Evolutionary conservation across 805 yeast species (phyloP).

Genomic region (Candida stauntonica): DNA sequence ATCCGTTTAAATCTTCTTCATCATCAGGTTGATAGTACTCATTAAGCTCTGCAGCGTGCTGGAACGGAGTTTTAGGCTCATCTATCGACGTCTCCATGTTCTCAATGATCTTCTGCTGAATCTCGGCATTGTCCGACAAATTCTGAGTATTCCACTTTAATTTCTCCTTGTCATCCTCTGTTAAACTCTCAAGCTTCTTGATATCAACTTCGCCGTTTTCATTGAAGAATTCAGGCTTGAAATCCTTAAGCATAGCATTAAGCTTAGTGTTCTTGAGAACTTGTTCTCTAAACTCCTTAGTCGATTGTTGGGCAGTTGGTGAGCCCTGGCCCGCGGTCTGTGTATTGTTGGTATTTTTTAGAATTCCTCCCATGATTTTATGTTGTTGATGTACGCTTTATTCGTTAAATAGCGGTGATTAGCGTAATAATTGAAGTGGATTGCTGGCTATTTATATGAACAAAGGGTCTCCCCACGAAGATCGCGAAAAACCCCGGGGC

Average conservation of each 20-base stretch:
- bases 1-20: slow-evolving; percentile 41
- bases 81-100: slow-evolving; percentile 60
- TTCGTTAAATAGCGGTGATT: no score
- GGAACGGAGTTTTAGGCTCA: slow-evolving; percentile 95
- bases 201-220: slow-evolving; percentile 16
- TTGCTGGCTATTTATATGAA: no score
- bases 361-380: slow-evolving; percentile 40
- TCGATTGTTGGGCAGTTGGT: slow-evolving; percentile 30
- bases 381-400: not conserved
- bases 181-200: slow-evolving; percentile 8
- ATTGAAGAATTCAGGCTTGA: slow-evolving; percentile 24
- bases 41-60: slow-evolving; percentile 73
- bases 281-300: slow-evolving; percentile 50
- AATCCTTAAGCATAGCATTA: slow-evolving; percentile 54
- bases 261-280: slow-evolving; percentile 76
- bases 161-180: slow-evolving; percentile 31
- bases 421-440: no score
- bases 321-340: slow-evolving; percentile 21
- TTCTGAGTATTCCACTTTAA: slow-evolving; percentile 86
- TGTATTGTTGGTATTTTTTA: slow-evolving; percentile 45
- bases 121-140: slow-evolving; percentile 51
- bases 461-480: no score
- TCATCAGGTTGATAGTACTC: slow-evolving; percentile 78
- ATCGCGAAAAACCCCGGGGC: not conserved
- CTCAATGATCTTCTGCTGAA: slow-evolving; percentile 58